Evolutionary conservation across 371 early-diverging fungal genomes (phyloP).

Genomic region (Rhizopus arrhizus): DNA sequence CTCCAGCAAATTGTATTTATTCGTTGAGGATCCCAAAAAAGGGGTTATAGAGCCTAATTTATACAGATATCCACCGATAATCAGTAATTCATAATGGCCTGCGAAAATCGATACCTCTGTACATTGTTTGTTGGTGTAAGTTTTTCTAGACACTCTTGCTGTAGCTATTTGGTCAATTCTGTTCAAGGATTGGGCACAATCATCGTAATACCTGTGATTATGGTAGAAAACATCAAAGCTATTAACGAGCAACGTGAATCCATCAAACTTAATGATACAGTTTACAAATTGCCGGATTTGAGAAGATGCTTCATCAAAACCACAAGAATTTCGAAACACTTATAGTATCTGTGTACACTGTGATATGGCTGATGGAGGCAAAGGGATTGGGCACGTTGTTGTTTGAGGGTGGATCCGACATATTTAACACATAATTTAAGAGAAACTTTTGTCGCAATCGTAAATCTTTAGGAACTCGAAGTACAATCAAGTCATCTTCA

Average conservation of each 20-base stretch:
- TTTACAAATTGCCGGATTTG: constrained; percentile 3
- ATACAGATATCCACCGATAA: neutral
- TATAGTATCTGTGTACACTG: constrained; percentile 1
- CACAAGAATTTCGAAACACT: constrained; percentile 1
- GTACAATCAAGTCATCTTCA: constrained; percentile 7
- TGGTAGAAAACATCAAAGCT: constrained; percentile 7
- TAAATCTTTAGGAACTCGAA: constrained; percentile 6
- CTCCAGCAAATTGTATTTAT: neutral
- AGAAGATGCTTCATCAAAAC: constrained; percentile 8
- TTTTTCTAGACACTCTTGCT: constrained; percentile 10
- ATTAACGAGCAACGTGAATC: neutral
- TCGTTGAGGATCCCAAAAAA: constrained; percentile 5
- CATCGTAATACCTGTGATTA: neutral
- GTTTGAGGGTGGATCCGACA: neutral
- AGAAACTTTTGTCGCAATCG: constrained; percentile 2
- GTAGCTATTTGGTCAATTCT: constrained; percentile 2
- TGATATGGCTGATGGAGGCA: constrained; percentile 3
- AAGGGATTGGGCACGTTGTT: neutral
- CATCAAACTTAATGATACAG: constrained; percentile 1
- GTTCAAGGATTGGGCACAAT: neutral
- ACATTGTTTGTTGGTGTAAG: neutral
- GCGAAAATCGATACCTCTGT: neutral
- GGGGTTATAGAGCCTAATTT: neutral
- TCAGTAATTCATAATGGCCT: neutral
- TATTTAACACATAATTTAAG: neutral